Percentiles rank a stretch among this genome's conserved stretches.
phyloP scores from a whole-genome alignment of 192 early-diverging fungal genomes.

The Backusella psychrophila region DNA sequence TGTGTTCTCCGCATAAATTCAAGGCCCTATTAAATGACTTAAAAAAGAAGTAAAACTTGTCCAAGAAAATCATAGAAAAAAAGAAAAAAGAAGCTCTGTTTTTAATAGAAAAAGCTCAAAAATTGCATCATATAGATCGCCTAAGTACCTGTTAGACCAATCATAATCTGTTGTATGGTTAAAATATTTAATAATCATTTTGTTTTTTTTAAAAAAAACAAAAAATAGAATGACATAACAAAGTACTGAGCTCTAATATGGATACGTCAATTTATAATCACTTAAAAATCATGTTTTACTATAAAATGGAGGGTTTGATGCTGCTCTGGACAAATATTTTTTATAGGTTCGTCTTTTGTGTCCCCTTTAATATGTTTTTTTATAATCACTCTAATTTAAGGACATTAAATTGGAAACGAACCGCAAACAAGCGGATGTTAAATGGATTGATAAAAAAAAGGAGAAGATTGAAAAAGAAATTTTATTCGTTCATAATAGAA shows the following conservation, averaged over 20 bases:
- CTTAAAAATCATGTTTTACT: background rate
- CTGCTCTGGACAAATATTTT: background rate
- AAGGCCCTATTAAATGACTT: background rate
- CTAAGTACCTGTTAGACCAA: background rate
- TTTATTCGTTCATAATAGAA: background rate
- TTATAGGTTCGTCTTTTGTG: background rate
- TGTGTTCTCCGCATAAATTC: background rate
- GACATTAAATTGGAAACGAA: background rate
- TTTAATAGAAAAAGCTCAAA: background rate
- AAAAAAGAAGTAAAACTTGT: background rate
- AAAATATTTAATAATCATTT: background rate
- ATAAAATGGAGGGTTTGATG: background rate
- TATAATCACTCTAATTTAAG: background rate
- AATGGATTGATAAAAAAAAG: background rate
- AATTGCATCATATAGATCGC: background rate
- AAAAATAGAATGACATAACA: background rate
- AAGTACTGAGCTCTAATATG: background rate
- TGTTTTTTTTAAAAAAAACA: background rate
- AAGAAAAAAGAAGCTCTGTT: background rate
- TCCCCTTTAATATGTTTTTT: no score
- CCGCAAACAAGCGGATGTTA: background rate
- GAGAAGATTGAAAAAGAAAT: no score
- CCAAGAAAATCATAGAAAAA: conserved; percentile 7
- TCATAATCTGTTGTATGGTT: background rate
- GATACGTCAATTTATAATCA: background rate